Evolutionary conservation across 129 eudicot species (phyloP).

Genomic region (Lactuca sativa): DNA sequence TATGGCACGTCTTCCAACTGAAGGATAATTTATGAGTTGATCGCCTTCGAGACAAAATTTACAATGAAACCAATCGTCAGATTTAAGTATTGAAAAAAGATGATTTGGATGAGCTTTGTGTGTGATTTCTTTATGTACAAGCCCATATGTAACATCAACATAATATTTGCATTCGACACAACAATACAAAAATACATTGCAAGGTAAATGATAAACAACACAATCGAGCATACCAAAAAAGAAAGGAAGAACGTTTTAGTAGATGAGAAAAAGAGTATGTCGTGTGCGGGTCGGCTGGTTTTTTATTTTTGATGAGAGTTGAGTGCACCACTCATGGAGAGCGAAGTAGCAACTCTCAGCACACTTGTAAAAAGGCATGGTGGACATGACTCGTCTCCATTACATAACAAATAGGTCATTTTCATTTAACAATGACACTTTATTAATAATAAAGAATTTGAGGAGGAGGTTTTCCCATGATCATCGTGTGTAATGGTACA

Average conservation of each 20-base stretch:
- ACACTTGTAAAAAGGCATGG: slow-evolving; percentile 12
- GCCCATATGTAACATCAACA: slow-evolving; percentile 14
- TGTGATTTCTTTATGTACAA: neutral
- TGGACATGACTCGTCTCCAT: neutral
- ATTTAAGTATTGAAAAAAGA: neutral
- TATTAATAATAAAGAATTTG: neutral
- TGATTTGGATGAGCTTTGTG: too few relatives aligned
- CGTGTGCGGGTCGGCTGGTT: neutral
- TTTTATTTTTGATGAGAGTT: neutral
- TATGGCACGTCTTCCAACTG: slow-evolving; percentile 1
- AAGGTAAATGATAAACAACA: neutral
- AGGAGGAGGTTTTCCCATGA: neutral
- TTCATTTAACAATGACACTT: neutral
- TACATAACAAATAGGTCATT: too few relatives aligned
- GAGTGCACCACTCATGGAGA: slow-evolving; percentile 12
- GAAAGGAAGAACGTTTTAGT: neutral
- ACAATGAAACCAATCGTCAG: too few relatives aligned
- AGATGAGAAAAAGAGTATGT: neutral
- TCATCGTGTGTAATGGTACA: neutral
- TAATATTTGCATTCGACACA: neutral
- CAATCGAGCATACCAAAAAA: neutral
- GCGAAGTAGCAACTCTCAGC: neutral
- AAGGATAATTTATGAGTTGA: neutral
- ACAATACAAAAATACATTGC: slow-evolving; percentile 8
- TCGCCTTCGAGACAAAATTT: too few relatives aligned